phyloP scores from a whole-genome alignment of 495 filamentous ascomycete species.

The Penicillium canariense region DNA sequence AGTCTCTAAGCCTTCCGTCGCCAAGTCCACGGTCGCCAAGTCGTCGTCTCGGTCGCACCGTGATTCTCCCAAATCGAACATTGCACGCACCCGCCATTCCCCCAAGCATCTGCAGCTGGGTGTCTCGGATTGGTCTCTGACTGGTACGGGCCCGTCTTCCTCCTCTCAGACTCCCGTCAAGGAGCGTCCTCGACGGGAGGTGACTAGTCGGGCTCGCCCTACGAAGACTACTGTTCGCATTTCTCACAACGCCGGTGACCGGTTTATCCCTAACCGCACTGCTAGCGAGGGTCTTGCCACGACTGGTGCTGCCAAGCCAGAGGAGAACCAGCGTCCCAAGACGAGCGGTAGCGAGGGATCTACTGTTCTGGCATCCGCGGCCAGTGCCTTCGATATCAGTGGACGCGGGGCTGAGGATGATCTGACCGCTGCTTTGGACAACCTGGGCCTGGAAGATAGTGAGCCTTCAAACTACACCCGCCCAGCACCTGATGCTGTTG shows the following conservation, averaged over 20 bases:
- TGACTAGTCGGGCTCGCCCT: conserved; percentile 59
- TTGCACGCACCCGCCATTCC: conserved; percentile 68
- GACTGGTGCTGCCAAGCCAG: conserved; percentile 75
- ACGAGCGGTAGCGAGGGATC: conserved; percentile 67
- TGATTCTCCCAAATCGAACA: conserved; percentile 92
- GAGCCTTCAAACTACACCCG: conserved; percentile 62
- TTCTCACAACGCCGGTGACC: conserved; percentile 73
- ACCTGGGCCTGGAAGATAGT: conserved; percentile 66
- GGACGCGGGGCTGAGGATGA: conserved; percentile 68
- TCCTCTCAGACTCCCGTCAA: conserved; percentile 68
- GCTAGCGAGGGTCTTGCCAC: conserved; percentile 86
- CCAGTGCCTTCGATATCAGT: conserved; percentile 62
- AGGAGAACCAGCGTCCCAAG: conserved; percentile 67
- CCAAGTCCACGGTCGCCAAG: conserved; percentile 24
- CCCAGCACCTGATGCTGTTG: conserved; percentile 79
- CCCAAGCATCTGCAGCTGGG: conserved; percentile 84
- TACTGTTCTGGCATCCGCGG: conserved; percentile 65
- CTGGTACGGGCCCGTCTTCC: conserved; percentile 68
- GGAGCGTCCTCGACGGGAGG: conserved; percentile 59
- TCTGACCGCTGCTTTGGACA: conserved; percentile 72
- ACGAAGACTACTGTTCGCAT: conserved; percentile 71
- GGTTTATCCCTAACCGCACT: conserved; percentile 91
- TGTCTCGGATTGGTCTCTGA: conserved; percentile 87
- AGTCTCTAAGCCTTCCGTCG: conserved; percentile 27
- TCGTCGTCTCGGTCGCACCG: conserved; percentile 43